Percentiles rank a stretch among this genome's conserved stretches.
Conservation (phyloP, 2,329 filamentous ascomycete species). For the Colletotrichum zoysiae region DNA sequence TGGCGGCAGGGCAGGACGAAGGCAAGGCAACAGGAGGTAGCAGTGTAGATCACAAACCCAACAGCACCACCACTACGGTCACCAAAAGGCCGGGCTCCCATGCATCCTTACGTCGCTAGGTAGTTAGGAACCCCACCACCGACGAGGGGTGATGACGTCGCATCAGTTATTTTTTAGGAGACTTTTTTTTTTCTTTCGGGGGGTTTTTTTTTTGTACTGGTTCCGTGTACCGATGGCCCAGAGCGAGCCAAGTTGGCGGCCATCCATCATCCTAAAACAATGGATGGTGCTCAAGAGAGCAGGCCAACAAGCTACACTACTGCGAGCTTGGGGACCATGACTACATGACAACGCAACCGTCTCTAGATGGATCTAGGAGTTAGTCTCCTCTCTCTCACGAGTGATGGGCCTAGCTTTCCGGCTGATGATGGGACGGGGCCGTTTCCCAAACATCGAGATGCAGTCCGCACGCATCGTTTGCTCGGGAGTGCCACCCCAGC, state of each 20-base stretch:
- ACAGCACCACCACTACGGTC: conserved; percentile 1
- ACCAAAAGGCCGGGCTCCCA: conserved; percentile 20
- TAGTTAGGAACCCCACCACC: conserved; percentile 36
- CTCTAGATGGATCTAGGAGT: neutral
- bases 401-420: neutral
- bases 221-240: conserved; percentile 4
- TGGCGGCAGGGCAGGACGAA: neutral
- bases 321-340: conserved; percentile 1
- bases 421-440: neutral
- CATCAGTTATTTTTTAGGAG: neutral
- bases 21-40: neutral
- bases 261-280: conserved; percentile 1
- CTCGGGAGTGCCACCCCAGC: conserved; percentile 34
- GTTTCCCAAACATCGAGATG: conserved; percentile 4
- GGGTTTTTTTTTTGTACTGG: neutral
- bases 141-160: conserved; percentile 40
- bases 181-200: conserved; percentile 7
- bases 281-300: conserved; percentile 3
- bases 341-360: conserved; percentile 14
- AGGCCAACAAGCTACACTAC: conserved; percentile 4
- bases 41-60: conserved; percentile 11
- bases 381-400: neutral
- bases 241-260: neutral
- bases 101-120: conserved; percentile 39
- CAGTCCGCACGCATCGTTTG: conserved; percentile 20